Evolutionary conservation across 176 grass and related monocot genomes (phyloP), one percentile per base, ranked within the genome.

Genomic region (Zizania latifolia): DNA sequence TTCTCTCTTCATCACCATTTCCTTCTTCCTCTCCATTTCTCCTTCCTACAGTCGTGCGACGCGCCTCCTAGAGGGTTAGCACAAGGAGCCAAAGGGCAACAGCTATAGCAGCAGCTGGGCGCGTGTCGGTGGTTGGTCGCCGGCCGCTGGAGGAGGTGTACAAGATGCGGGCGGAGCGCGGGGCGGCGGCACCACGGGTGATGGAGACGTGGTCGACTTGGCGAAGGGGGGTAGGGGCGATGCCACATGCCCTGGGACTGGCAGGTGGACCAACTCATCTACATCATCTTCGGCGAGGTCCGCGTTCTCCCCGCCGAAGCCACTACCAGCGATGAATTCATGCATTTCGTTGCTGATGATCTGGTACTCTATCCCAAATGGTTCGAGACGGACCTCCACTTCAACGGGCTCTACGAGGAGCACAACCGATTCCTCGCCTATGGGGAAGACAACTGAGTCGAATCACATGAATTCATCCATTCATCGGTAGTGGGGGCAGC

Each of bases 211-310:
- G 94, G 91, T 89, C 94, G 31, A 61, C 68, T 14, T 97, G 91
- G 91, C 90, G 86, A 57, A 97, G 78, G 78, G 85, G 88, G n/a
- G n/a, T n/a, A n/a, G 1, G 94, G 88, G 9, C 84, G 86, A 23
- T 97, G 94, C 84, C 43, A 48, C 23, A 31, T 91, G 53, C 83
- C 90, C 6, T 97, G 94, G 94, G 88, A 97, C 84, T 97, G 94
- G 94, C 90, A 97, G 83, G 94, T 93, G 34, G 94, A 97, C 78
- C 90, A 97, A 86, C 88, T 82, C 26, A 90, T 97, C 27, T 97
- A 89, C 77, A 68, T 97, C 57, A 78, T 97, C 54, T 84, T 83
- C 83, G 94, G 94, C 23, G 94, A 97, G 81, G 94, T 97, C 27
- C 71, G 84, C 32, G 94, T 97, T 10, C 81, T 97, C 34, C 94